Percentiles rank a stretch among this genome's conserved stretches.
Conservation (phyloP, 306 rosid genomes). For the Prunus davidiana region DNA sequence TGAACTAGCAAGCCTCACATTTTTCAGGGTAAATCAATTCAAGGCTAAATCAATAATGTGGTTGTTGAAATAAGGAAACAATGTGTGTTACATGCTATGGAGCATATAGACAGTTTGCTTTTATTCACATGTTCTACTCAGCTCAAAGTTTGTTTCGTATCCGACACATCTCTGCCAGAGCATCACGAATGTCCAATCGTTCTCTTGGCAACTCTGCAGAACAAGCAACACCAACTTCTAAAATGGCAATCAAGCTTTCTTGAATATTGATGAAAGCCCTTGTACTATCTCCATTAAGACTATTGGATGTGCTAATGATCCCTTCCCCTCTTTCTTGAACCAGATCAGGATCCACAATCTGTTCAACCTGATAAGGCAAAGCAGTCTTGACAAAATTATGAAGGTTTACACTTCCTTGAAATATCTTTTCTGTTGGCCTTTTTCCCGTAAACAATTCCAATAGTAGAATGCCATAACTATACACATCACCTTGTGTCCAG, state of each 20-base stretch:
- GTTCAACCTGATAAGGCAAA: neutral
- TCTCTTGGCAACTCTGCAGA: neutral
- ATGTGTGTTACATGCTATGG: too few species aligned
- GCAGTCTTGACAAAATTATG: neutral
- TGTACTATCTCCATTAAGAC: neutral
- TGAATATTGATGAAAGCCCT: neutral
- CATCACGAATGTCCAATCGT: neutral
- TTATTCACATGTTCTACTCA: neutral
- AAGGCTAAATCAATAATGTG: too few species aligned
- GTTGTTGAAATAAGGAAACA: too few species aligned
- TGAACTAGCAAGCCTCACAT: too few species aligned
- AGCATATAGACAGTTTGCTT: neutral
- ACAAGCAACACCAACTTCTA: neutral
- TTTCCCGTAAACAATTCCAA: slow-evolving; percentile 19
- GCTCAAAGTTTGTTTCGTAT: neutral
- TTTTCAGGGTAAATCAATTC: too few species aligned
- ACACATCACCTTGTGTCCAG: slow-evolving; percentile 26
- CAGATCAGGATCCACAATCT: neutral
- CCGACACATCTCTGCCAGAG: neutral
- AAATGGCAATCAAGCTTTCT: neutral
- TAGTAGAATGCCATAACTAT: slow-evolving; percentile 26
- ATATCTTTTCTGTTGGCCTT: slow-evolving; percentile 14
- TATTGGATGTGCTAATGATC: neutral
- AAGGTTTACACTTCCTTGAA: slow-evolving; percentile 14
- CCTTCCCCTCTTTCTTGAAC: neutral